phyloP scores from a whole-genome alignment of 2,329 filamentous ascomycete genomes.

The Thermomyces lanuginosus region DNA sequence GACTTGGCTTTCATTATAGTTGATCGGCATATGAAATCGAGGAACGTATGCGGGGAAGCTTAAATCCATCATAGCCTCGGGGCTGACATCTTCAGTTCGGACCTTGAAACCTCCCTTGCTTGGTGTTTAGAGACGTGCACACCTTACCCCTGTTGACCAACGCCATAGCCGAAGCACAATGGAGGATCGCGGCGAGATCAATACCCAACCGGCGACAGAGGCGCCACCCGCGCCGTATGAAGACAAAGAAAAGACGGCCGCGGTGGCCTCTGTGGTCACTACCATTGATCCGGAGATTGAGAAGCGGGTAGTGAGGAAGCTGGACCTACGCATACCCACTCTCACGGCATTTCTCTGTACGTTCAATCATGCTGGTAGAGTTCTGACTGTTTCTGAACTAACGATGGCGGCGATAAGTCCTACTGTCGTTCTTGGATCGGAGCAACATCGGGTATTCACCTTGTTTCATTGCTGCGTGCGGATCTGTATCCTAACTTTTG shows the following conservation, averaged over 20 bases:
- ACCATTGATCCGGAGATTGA: conserved; percentile 21
- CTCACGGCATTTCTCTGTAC: conserved; percentile 26
- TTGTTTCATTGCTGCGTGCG: neutral
- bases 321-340: conserved; percentile 20
- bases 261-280: conserved; percentile 1
- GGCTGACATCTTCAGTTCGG: too few species aligned
- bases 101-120: too few species aligned
- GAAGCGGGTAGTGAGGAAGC: conserved; percentile 19
- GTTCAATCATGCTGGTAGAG: conserved; percentile 4
- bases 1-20: too few species aligned
- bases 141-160: too few species aligned
- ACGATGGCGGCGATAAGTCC: conserved; percentile 16
- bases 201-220: neutral
- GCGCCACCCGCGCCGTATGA: neutral
- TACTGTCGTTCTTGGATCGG: conserved; percentile 33
- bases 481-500: conserved; percentile 6
- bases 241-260: conserved; percentile 1
- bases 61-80: too few species aligned
- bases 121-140: too few species aligned
- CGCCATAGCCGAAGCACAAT: too few species aligned
- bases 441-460: conserved; percentile 31
- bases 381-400: conserved; percentile 2
- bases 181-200: too few species aligned
- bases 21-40: too few species aligned
- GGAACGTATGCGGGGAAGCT: too few species aligned